Conservation (phyloP, 2,329 filamentous ascomycete genomes). For the Chrysosporium keratinophilum region DNA sequence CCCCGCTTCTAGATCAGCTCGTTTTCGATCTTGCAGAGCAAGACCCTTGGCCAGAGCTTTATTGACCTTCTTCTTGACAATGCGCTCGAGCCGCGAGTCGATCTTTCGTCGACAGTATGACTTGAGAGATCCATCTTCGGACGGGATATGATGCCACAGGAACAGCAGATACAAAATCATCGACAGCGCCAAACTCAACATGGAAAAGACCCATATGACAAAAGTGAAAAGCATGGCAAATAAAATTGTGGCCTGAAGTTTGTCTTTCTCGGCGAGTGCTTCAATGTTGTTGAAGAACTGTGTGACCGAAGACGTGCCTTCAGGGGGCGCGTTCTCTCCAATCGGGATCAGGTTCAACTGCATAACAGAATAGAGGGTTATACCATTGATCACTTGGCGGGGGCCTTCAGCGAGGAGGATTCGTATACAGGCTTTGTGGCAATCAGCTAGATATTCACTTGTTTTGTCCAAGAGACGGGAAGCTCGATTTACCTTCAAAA, state of each 20-base stretch:
- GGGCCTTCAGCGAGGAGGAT: constrained; percentile 85
- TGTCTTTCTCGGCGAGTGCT: constrained; percentile 60
- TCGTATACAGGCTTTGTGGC: constrained; percentile 64
- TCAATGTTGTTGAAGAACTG: constrained; percentile 79
- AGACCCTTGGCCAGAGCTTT: constrained; percentile 75
- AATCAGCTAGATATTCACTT: constrained; percentile 17
- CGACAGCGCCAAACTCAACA: constrained; percentile 62
- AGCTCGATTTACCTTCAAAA: constrained; percentile 45
- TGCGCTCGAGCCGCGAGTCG: constrained; percentile 70
- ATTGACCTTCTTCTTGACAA: constrained; percentile 78
- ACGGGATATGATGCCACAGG: constrained; percentile 83
- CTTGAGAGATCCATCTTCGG: constrained; percentile 65
- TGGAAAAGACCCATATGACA: constrained; percentile 75
- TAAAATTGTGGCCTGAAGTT: constrained; percentile 69
- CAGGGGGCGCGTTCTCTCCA: constrained; percentile 42
- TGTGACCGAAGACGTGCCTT: constrained; percentile 53
- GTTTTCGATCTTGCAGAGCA: constrained; percentile 45
- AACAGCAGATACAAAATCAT: constrained; percentile 75
- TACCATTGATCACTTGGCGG: constrained; percentile 77
- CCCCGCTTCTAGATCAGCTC: constrained; percentile 28
- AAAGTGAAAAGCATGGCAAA: constrained; percentile 88
- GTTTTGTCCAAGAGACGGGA: constrained; percentile 1
- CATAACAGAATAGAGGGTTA: constrained; percentile 81
- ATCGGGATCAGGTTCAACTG: constrained; percentile 59
- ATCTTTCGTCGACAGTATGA: constrained; percentile 88